Evolutionary conservation across 129 eudicot species (phyloP).

Genomic region (Centrapalus pauciflorus): DNA sequence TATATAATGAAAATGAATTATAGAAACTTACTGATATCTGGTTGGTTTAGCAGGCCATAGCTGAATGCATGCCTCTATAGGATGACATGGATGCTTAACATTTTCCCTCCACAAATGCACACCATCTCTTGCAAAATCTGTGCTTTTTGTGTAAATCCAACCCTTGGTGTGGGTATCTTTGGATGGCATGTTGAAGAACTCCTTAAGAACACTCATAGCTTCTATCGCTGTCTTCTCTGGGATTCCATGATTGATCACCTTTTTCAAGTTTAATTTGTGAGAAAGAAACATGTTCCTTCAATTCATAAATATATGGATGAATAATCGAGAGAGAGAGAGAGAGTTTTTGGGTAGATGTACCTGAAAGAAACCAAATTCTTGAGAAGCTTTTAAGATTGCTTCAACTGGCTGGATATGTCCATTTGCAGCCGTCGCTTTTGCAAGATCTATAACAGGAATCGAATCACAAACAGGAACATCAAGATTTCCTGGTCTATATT

Average conservation of each 20-base stretch:
- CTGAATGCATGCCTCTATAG: constrained; percentile 46
- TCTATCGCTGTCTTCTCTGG: constrained; percentile 26
- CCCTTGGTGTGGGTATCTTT: constrained; percentile 40
- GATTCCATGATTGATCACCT: constrained; percentile 81
- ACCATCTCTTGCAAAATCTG: constrained; percentile 37
- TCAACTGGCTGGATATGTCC: constrained; percentile 20
- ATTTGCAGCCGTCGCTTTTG: constrained; percentile 7
- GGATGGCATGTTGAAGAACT: constrained; percentile 45
- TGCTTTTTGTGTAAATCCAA: constrained; percentile 48
- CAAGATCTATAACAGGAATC: constrained; percentile 62
- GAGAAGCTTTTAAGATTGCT: constrained; percentile 43
- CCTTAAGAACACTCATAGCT: constrained; percentile 40
- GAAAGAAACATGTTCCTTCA: too few species aligned
- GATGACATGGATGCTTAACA: constrained; percentile 62
- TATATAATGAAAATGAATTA: not conserved
- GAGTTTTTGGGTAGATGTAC: constrained; percentile 24
- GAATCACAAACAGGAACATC: constrained; percentile 33
- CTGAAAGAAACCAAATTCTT: constrained; percentile 64
- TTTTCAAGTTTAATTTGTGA: not conserved
- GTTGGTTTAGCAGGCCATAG: constrained; percentile 57
- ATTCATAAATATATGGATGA: too few species aligned
- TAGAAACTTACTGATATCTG: constrained; percentile 44
- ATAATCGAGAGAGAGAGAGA: too few species aligned
- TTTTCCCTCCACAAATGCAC: constrained; percentile 81
- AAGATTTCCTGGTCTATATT: constrained; percentile 49